phyloP scores from a whole-genome alignment of 176 grass and related monocot species.

The Avena sativa region DNA sequence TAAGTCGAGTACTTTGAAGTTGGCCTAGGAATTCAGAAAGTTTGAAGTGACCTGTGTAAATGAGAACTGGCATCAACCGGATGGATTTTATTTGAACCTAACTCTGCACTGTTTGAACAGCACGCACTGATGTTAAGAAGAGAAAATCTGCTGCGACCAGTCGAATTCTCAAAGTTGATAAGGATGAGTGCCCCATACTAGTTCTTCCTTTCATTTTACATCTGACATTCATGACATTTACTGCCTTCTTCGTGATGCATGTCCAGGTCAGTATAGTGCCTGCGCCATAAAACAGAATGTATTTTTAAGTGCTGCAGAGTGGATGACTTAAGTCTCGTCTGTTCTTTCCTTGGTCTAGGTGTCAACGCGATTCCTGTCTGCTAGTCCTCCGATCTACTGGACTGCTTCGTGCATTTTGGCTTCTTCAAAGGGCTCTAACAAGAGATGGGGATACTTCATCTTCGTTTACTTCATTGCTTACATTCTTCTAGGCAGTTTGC shows the following conservation, averaged over 20 bases:
- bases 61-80: neutral
- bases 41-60: neutral
- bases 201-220: conserved; percentile 88
- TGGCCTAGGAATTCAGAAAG: neutral
- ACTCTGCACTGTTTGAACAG: conserved; percentile 52
- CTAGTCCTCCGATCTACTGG: conserved; percentile 86
- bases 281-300: neutral
- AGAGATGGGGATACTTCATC: conserved; percentile 75
- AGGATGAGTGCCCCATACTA: conserved; percentile 44
- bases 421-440: conserved; percentile 44
- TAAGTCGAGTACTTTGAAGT: neutral
- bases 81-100: neutral
- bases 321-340: neutral
- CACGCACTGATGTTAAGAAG: conserved; percentile 47
- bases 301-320: neutral
- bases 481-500: conserved; percentile 82
- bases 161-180: conserved; percentile 42
- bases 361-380: conserved; percentile 81
- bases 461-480: conserved; percentile 77
- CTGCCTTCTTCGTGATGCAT: conserved; percentile 88
- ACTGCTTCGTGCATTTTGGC: conserved; percentile 58
- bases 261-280: conserved; percentile 70
- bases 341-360: conserved; percentile 50
- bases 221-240: conserved; percentile 78
- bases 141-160: conserved; percentile 58